These are phyloP conservation scores for Sophora flavescens DNA, from an alignment of 306 rosid species.

Conservation along the genomic window DNA sequence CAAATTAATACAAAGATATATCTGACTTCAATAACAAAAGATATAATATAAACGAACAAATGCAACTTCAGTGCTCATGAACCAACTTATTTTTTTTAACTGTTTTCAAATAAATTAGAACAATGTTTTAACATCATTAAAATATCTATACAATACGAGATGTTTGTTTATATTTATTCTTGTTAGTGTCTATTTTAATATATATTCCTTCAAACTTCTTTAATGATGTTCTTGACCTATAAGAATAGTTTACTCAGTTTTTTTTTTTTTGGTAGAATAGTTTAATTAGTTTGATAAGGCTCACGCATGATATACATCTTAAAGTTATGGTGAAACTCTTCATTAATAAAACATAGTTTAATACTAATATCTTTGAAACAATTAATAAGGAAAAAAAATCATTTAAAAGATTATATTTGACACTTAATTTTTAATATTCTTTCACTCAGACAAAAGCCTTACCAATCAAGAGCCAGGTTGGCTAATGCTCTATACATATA, in stretches of 20 bases:
- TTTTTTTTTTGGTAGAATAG: too few species aligned
- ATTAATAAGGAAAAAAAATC: too few species aligned
- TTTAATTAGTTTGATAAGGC: too few species aligned
- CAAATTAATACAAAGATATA: constrained; percentile 26
- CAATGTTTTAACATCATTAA: not conserved
- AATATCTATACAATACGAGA: too few species aligned
- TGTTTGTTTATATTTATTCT: constrained; percentile 5
- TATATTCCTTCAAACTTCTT: constrained; percentile 15
- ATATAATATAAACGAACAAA: constrained; percentile 38
- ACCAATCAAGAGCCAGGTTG: too few species aligned
- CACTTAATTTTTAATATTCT: too few species aligned
- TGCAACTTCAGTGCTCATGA: constrained; percentile 25
- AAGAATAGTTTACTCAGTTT: too few species aligned
- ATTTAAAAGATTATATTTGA: too few species aligned
- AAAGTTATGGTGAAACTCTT: not conserved
- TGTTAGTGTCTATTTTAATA: constrained; percentile 4
- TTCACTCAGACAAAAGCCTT: too few species aligned
- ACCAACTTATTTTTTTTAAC: not conserved
- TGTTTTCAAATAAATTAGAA: constrained; percentile 1
- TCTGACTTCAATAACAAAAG: constrained; percentile 36
- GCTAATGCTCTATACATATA: too few species aligned
- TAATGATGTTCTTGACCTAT: not conserved
- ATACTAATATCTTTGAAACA: not conserved
- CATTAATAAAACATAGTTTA: not conserved
- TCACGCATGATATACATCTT: too few species aligned